Evolutionary conservation across 257 asterid genomes (phyloP), one percentile per base, ranked within the genome.

Genomic region (Capsicum baccatum): DNA sequence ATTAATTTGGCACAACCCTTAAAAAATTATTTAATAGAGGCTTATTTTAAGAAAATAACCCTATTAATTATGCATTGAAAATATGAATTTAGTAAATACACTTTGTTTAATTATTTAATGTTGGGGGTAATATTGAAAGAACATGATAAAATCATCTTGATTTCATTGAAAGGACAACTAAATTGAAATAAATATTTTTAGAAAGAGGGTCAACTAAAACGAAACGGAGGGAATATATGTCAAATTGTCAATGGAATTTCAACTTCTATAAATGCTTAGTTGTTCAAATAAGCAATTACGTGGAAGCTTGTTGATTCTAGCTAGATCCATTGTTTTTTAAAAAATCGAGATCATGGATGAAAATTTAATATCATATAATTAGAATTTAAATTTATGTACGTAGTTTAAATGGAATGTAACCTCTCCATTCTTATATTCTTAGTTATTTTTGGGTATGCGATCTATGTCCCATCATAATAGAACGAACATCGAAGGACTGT

Each of bases 161-260:
- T 26, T 26, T 26, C 26, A 26, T 26, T 0, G 1, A 26, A 26
- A 26, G 1, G 26, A 26, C 26, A 26, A 26, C 26, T 26, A 26
- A 26, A 26, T 26, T 26, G 26, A 26, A 26, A 26, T 26, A 26
- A 26, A 26, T 26, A 26, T 26, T 26, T 26, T 26, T 26, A 26
- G 26, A 26, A 26, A 26, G 26, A 26, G 26, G 0, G 1, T 26
- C 26, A 26, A 26, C 26, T 26, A 26, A 26, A 26, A 26, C 26
- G 26, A 26, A 26, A 26, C 26, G 26, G 26, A 26, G 0, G 26
- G 26, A 26, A 1, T 26, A 26, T 26, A 26, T 26, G 33, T 26
- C 33, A 26, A 26, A 26, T 26, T 26, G 82, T 85, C 85, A 85
- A 86, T 54, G 35, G 73, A 83, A 10, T 86, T 73, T 79, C 88